These are phyloP conservation scores for Bryoglossum gracile DNA, from an alignment of 495 filamentous ascomycete species.

Conservation along the genomic window DNA sequence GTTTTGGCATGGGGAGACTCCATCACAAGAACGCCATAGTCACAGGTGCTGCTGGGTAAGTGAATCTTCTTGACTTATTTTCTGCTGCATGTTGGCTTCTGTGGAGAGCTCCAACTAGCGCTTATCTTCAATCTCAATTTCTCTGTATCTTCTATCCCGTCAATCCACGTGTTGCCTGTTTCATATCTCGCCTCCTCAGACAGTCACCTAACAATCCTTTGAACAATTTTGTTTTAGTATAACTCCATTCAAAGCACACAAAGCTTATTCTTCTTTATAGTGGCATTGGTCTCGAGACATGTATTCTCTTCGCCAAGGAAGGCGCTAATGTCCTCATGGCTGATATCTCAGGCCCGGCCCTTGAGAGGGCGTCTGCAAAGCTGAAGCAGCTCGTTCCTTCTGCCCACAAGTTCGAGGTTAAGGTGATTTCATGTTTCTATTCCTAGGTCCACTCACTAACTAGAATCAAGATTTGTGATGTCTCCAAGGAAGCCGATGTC, in stretches of 20 bases:
- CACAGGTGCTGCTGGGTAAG: slow-evolving; percentile 87
- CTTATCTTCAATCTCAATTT: too few relatives aligned
- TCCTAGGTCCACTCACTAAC: neutral
- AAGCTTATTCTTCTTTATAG: slow-evolving; percentile 35
- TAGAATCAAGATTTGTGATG: slow-evolving; percentile 44
- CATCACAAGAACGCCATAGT: slow-evolving; percentile 90
- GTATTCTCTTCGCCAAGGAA: slow-evolving; percentile 85
- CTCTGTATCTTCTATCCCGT: too few relatives aligned
- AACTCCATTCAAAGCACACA: too few relatives aligned
- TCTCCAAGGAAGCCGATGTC: slow-evolving; percentile 67
- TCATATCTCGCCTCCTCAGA: too few relatives aligned
- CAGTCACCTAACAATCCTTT: too few relatives aligned
- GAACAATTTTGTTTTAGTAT: too few relatives aligned
- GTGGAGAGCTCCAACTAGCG: too few relatives aligned
- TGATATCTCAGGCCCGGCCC: slow-evolving; percentile 68
- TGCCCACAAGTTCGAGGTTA: slow-evolving; percentile 52
- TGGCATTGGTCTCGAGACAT: slow-evolving; percentile 93
- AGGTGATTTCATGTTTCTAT: slow-evolving; percentile 28
- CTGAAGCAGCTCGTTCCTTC: slow-evolving; percentile 63
- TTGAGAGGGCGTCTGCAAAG: slow-evolving; percentile 62
- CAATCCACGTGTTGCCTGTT: too few relatives aligned
- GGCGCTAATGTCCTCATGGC: slow-evolving; percentile 81
- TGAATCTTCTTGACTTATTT: slow-evolving; percentile 10
- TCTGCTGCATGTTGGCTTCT: neutral
- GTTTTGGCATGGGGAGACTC: slow-evolving; percentile 50